phyloP scores from a whole-genome alignment of 345 rosid species.

The Pseudoturritis turrita region DNA sequence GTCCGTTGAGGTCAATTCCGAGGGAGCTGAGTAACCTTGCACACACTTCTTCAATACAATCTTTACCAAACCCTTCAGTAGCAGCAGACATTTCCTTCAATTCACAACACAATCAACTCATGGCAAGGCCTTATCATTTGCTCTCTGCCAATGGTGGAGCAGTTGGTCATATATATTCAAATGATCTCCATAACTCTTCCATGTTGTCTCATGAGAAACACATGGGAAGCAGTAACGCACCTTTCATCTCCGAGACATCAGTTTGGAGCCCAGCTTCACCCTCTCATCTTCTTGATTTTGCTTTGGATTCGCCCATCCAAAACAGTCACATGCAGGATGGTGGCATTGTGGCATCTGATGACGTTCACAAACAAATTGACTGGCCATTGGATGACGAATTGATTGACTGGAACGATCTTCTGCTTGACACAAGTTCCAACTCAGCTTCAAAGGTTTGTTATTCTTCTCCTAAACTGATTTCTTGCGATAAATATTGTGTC shows the following conservation, averaged over 20 bases:
- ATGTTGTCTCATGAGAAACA: slow-evolving; percentile 39
- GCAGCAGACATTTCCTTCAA: slow-evolving; percentile 43
- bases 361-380: slow-evolving; percentile 49
- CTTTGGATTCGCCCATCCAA: slow-evolving; percentile 37
- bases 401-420: slow-evolving; percentile 61
- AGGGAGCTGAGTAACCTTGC: slow-evolving; percentile 43
- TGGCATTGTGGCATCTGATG: slow-evolving; percentile 37
- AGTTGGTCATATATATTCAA: slow-evolving; percentile 63
- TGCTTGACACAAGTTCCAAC: slow-evolving; percentile 42
- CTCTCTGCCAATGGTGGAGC: slow-evolving; percentile 41
- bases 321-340: slow-evolving; percentile 50
- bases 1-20: slow-evolving; percentile 49
- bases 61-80: slow-evolving; percentile 41
- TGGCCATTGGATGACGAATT: slow-evolving; percentile 87
- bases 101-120: slow-evolving; percentile 40
- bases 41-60: slow-evolving; percentile 44
- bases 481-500: neutral
- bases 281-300: slow-evolving; percentile 50
- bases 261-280: slow-evolving; percentile 52
- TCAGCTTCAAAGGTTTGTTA: slow-evolving; percentile 60
- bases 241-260: slow-evolving; percentile 40
- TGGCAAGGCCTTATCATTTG: slow-evolving; percentile 37
- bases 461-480: neutral
- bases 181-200: slow-evolving; percentile 57
- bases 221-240: slow-evolving; percentile 45